Percentiles rank a stretch among this genome's conserved stretches.
phyloP scores from a whole-genome alignment of 352 stramenopile genomes.

The Phytopythium delawarense region DNA sequence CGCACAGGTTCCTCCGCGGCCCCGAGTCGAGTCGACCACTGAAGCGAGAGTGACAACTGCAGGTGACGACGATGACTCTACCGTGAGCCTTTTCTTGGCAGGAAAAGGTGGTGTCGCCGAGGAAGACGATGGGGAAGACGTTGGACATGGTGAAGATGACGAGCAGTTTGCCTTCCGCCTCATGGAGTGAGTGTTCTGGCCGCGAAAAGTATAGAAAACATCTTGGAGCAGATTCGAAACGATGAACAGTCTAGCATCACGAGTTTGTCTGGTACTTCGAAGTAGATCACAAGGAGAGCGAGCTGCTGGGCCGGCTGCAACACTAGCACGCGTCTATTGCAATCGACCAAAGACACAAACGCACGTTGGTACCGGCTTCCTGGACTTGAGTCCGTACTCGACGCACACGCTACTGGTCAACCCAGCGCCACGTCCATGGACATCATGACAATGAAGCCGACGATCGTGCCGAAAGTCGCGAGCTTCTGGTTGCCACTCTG shows the following conservation, averaged over 20 bases:
- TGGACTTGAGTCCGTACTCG: neutral
- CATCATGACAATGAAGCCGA: slow-evolving; percentile 93
- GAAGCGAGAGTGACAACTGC: neutral
- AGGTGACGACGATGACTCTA: neutral
- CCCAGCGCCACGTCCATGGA: slow-evolving; percentile 83
- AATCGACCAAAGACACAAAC: neutral
- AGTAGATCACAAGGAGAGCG: neutral
- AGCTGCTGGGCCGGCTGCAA: neutral
- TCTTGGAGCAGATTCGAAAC: neutral
- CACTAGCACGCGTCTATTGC: neutral
- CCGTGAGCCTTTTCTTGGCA: neutral
- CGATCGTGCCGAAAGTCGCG: slow-evolving; percentile 79
- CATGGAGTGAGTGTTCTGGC: slow-evolving; percentile 25
- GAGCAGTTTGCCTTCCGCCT: slow-evolving; percentile 49
- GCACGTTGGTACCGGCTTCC: neutral
- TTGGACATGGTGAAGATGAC: neutral
- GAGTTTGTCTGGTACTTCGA: no score
- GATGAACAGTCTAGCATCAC: no score
- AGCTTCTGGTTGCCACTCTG: slow-evolving; percentile 89
- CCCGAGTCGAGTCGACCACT: slow-evolving; percentile 1
- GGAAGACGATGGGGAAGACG: neutral
- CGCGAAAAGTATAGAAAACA: neutral
- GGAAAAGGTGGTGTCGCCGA: neutral
- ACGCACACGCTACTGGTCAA: slow-evolving; percentile 15
- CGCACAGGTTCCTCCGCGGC: neutral